phyloP scores from a whole-genome alignment of 208 protist genomes.

The Leishmania arabica region DNA sequence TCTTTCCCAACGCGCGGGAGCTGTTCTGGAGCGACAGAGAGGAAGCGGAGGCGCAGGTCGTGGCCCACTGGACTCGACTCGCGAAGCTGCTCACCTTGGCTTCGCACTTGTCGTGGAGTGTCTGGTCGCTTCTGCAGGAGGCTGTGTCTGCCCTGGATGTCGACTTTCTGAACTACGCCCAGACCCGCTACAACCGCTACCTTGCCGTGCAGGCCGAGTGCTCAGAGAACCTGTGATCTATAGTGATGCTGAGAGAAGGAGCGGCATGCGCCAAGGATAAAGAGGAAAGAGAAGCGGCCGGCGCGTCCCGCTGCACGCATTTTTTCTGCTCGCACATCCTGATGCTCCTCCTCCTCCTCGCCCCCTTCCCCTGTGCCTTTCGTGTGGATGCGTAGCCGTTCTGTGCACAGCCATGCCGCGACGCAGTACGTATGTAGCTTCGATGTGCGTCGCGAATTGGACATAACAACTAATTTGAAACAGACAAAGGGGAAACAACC shows the following conservation, averaged over 20 bases:
- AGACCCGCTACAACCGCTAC: conserved; percentile 68
- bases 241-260: background rate
- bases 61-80: conserved; percentile 49
- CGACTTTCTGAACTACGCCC: conserved; percentile 85
- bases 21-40: conserved; percentile 48
- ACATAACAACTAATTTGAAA: background rate
- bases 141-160: conserved; percentile 86
- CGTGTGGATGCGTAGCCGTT: background rate
- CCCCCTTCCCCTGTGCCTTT: background rate
- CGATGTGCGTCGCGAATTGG: too few relatives aligned
- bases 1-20: conserved; percentile 49
- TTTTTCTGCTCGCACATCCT: background rate
- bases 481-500: background rate
- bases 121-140: conserved; percentile 91
- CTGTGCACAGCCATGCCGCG: background rate
- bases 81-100: conserved; percentile 82
- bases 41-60: conserved; percentile 36
- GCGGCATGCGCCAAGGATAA: background rate
- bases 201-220: conserved; percentile 61
- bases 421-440: background rate
- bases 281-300: background rate
- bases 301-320: background rate
- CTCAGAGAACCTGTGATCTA: conserved; percentile 19
- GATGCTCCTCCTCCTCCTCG: background rate
- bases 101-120: conserved; percentile 82